A percentile compares a stretch with the other conserved stretches of the same genome.
Conservation (phyloP, 441 rosid species). For the Aquilaria agallochum region DNA sequence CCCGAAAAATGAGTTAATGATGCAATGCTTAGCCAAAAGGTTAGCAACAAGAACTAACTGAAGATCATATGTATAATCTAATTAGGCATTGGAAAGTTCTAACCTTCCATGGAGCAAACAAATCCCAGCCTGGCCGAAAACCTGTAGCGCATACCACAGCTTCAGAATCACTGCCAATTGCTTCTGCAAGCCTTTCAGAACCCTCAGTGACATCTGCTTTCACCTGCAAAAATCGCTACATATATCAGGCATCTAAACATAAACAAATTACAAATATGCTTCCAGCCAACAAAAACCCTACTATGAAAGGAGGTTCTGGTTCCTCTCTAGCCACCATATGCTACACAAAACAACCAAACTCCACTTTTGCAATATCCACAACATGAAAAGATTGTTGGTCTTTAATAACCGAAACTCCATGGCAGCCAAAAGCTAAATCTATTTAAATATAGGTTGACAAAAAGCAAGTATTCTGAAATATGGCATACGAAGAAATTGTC, state of each 20-base stretch:
- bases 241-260: not conserved
- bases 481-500: no score
- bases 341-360: not conserved
- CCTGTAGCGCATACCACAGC: conserved; percentile 90
- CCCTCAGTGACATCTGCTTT: conserved; percentile 86
- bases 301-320: not conserved
- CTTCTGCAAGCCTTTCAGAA: conserved; percentile 73
- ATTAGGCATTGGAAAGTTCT: not conserved
- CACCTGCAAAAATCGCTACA: conserved; percentile 42
- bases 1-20: no score
- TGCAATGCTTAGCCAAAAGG: not conserved
- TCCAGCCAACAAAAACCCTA: not conserved
- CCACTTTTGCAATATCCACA: not conserved
- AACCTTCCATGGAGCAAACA: conserved; percentile 88
- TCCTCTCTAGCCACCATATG: not conserved
- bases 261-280: not conserved
- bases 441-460: no score
- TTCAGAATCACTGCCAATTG: conserved; percentile 71
- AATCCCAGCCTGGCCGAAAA: conserved; percentile 71
- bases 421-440: no score
- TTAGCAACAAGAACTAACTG: not conserved
- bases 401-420: no score
- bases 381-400: no score
- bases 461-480: no score
- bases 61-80: not conserved